Evolutionary conservation across 345 rosid species (phyloP), one percentile per base, ranked within the genome.

Genomic region (Citrus glauca): DNA sequence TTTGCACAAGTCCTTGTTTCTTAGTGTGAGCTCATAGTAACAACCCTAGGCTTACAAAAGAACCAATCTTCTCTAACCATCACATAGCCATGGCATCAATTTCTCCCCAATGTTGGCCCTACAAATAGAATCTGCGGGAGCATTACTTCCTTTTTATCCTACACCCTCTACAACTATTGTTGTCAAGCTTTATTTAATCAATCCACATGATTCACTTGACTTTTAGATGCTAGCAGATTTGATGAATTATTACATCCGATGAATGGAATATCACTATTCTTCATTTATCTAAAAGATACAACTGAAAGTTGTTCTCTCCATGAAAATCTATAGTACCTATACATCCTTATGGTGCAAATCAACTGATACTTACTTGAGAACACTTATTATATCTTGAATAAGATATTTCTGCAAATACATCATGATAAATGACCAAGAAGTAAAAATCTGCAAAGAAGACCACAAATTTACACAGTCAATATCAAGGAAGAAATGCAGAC

Each of bases 321-420:
- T 7, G 9, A 53, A 33, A 6, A 19, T 32, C 62, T 64, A 64
- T 16, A 50, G 50, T 22, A 65, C 5, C 78, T 7, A 48, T 11
- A 66, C 20, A 50, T 35, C 14, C n/a, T n/a, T 33, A 74, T 5
- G 19, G 9, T 2, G 50, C 72, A 71, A 40, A 60, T 35, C 30
- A 56, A 77, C 17, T 38, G 45, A 22, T 20, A 81, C 91, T 87
- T 75, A 95, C 98, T 89, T 90, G 82, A 96, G 95, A 64, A 91
- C 81, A 72, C 74, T 32, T 65, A 79, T 76, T 32, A 91, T 79
- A 79, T 91, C 88, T 66, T 73, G 78, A 74, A 80, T 60, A 33
- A 95, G 91, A 87, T 90, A 90, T 81, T 88, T 90, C 83, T 85
- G 93, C 86, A 96, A 82, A 81, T 88, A 48, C 93, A 84, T 88